Conservation (phyloP, 768 basidiomycete genomes). For the Albatrellus ellisii region DNA sequence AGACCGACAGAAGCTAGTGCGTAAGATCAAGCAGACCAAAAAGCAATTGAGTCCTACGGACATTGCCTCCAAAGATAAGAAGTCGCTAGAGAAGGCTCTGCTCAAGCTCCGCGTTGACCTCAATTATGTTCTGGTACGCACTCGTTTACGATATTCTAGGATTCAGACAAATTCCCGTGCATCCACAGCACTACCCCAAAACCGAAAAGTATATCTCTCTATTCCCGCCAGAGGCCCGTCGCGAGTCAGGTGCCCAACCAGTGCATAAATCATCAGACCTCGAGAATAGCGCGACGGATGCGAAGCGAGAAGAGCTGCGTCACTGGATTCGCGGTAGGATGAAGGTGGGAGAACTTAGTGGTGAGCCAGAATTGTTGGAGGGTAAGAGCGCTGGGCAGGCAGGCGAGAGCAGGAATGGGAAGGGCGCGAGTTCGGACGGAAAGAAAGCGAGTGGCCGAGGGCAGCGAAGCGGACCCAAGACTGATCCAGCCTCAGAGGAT, state of each 20-base stretch:
- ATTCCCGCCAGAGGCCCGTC: slow-evolving; percentile 59
- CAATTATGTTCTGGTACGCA: slow-evolving; percentile 72
- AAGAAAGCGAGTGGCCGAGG: too few species aligned
- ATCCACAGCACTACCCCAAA: slow-evolving; percentile 65
- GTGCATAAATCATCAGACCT: slow-evolving; percentile 1
- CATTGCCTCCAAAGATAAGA: slow-evolving; percentile 23
- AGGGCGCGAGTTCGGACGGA: not conserved
- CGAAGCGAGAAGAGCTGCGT: slow-evolving; percentile 45
- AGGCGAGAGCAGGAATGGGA: not conserved
- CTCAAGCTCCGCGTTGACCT: slow-evolving; percentile 68
- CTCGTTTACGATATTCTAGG: slow-evolving; percentile 7
- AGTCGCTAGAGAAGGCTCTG: slow-evolving; percentile 33
- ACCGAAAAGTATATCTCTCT: slow-evolving; percentile 81
- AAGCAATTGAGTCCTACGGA: slow-evolving; percentile 30
- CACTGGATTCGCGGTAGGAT: slow-evolving; percentile 46
- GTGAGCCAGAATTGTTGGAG: slow-evolving; percentile 40
- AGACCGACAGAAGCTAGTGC: slow-evolving; percentile 82
- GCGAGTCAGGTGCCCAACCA: slow-evolving; percentile 11
- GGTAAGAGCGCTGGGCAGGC: not conserved
- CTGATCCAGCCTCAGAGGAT: too few species aligned
- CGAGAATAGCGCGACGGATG: slow-evolving; percentile 25
- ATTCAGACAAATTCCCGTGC: not conserved
- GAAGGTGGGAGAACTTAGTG: slow-evolving; percentile 40
- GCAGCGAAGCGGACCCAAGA: too few species aligned
- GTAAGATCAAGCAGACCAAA: slow-evolving; percentile 64